A percentile compares a stretch with the other conserved stretches of the same genome.
Conservation (phyloP, 202 grass and related monocot genomes). For the Elaeis oleifera region DNA sequence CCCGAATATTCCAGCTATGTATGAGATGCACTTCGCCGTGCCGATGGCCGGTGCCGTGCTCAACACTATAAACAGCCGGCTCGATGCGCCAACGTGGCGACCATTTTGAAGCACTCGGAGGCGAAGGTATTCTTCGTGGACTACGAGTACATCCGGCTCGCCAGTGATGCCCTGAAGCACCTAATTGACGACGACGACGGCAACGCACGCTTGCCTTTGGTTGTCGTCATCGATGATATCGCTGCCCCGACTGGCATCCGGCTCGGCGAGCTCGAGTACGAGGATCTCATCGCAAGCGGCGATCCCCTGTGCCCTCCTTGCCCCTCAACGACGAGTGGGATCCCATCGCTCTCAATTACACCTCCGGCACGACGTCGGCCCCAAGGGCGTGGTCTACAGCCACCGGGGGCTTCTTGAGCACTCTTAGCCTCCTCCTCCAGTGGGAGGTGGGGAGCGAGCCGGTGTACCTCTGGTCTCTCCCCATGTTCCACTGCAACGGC, state of each 20-base stretch:
- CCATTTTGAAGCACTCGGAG: slow-evolving; percentile 37
- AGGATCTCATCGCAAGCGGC: slow-evolving; percentile 22
- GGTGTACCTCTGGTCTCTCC: slow-evolving; percentile 65
- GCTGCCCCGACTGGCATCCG: slow-evolving; percentile 32
- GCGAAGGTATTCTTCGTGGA: slow-evolving; percentile 71
- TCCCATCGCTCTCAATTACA: slow-evolving; percentile 47
- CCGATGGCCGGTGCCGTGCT: slow-evolving; percentile 77
- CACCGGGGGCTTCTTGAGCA: slow-evolving; percentile 66
- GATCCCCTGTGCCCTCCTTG: slow-evolving; percentile 15
- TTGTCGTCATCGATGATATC: slow-evolving; percentile 52
- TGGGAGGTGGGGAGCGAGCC: slow-evolving; percentile 41
- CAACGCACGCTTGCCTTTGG: slow-evolving; percentile 22
- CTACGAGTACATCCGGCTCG: slow-evolving; percentile 36
- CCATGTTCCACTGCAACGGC: slow-evolving; percentile 89
- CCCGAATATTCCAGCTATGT: slow-evolving; percentile 59
- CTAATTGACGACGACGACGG: background rate
- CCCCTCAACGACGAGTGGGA: slow-evolving; percentile 40
- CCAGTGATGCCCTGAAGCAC: slow-evolving; percentile 29
- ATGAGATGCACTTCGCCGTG: slow-evolving; percentile 77
- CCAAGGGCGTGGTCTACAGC: slow-evolving; percentile 57
- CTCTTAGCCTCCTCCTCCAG: slow-evolving; percentile 40
- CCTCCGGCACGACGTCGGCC: slow-evolving; percentile 55
- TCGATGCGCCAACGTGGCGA: slow-evolving; percentile 36
- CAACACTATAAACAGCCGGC: slow-evolving; percentile 57
- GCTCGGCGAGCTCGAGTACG: slow-evolving; percentile 57